Conservation (phyloP, 805 yeast species). For the Candida pseudoglaebosa region DNA sequence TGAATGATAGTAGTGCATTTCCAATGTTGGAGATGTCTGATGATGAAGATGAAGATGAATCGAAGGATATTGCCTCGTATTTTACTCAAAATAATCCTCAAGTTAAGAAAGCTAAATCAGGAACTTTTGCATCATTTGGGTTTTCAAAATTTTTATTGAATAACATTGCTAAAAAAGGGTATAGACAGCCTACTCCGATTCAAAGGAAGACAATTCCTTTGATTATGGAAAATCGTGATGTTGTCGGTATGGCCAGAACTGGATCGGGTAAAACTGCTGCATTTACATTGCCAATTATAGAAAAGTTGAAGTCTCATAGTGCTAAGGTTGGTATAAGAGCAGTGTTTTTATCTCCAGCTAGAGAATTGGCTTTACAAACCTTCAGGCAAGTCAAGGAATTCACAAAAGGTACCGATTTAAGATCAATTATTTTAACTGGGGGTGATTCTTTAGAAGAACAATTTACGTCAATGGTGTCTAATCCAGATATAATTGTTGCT, state of each 20-base stretch:
- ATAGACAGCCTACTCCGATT: conserved; percentile 94
- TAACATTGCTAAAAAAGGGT: conserved; percentile 81
- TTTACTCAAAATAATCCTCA: conserved; percentile 38
- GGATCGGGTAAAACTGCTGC: conserved; percentile 99
- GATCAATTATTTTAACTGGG: conserved; percentile 82
- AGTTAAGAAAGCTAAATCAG: conserved; percentile 62
- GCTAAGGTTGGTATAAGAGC: conserved; percentile 90
- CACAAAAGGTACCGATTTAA: conserved; percentile 74
- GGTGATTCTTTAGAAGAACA: conserved; percentile 99
- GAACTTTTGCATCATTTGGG: conserved; percentile 89
- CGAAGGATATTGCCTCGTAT: conserved; percentile 28
- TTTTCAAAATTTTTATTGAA: conserved; percentile 65
- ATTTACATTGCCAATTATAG: conserved; percentile 84
- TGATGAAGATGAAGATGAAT: conserved; percentile 37
- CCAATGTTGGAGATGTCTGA: conserved; percentile 54
- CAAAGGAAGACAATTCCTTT: conserved; percentile 94
- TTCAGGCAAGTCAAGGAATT: conserved; percentile 85
- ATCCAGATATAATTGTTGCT: conserved; percentile 93
- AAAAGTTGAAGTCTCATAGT: conserved; percentile 74
- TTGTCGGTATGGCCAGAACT: conserved; percentile 99
- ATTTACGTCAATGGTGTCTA: conserved; percentile 84
- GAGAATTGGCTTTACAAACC: conserved; percentile 96
- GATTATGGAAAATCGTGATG: conserved; percentile 82
- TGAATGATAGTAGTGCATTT: conserved; percentile 22
- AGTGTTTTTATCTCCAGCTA: conserved; percentile 84